phyloP scores from a whole-genome alignment of 2,329 filamentous ascomycete species.

The Chalaropsis ovoidea region DNA sequence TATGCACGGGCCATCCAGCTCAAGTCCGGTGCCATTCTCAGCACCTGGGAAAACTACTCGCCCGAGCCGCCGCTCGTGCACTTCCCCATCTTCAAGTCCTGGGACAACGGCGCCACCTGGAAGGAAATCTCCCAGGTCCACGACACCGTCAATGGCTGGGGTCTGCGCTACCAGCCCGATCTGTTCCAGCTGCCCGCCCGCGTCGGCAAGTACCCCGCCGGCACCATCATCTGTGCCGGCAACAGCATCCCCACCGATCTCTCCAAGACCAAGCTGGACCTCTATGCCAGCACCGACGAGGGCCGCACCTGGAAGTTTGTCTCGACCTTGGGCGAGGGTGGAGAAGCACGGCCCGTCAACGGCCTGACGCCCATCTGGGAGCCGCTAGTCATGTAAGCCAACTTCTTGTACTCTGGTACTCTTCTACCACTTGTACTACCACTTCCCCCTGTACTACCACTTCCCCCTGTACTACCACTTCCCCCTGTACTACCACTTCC shows the following conservation, averaged over 20 bases:
- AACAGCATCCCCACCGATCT: slow-evolving; percentile 51
- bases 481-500: neutral
- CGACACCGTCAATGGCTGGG: slow-evolving; percentile 54
- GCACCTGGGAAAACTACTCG: slow-evolving; percentile 48
- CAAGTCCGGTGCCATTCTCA: slow-evolving; percentile 39
- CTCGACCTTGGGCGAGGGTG: slow-evolving; percentile 53
- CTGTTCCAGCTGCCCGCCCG: slow-evolving; percentile 52
- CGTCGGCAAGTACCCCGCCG: slow-evolving; percentile 49
- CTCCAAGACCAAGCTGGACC: slow-evolving; percentile 54
- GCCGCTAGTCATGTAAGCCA: slow-evolving; percentile 47
- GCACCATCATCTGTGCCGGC: slow-evolving; percentile 53
- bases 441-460: neutral
- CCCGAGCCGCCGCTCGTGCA: slow-evolving; percentile 45
- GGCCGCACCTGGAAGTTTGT: slow-evolving; percentile 58
- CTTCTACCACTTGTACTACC: neutral
- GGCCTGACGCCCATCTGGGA: slow-evolving; percentile 63
- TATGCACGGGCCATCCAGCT: slow-evolving; percentile 40
- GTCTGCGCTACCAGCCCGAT: slow-evolving; percentile 59
- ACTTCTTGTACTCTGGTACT: neutral
- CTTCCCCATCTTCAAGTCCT: slow-evolving; percentile 46
- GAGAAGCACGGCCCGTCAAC: slow-evolving; percentile 52
- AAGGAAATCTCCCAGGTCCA: slow-evolving; percentile 51
- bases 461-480: too few species aligned
- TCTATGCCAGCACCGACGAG: slow-evolving; percentile 54
- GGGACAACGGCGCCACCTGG: slow-evolving; percentile 52